Evolutionary conservation across 305 asterid genomes (phyloP).

Genomic region (Stenogyne calaminthoides): DNA sequence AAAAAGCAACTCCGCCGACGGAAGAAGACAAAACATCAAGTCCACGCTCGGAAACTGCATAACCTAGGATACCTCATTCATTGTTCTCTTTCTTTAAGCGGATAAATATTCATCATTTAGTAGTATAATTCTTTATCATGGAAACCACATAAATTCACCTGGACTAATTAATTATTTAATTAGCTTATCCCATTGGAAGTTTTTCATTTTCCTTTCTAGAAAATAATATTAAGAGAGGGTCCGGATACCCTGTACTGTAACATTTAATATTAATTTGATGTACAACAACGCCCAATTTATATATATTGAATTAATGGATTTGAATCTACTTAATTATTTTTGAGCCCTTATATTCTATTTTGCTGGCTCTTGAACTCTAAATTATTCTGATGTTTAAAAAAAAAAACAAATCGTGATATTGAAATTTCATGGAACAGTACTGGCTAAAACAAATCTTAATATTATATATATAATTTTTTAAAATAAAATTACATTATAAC

Average conservation of each 20-base stretch:
- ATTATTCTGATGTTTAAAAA: no score
- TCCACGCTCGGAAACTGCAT: neutral
- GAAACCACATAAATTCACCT: constrained; percentile 7
- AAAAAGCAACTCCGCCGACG: constrained; percentile 17
- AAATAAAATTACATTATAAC: no score
- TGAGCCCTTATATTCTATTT: no score
- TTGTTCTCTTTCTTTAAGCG: neutral
- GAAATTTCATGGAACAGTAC: no score
- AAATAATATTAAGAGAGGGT: neutral
- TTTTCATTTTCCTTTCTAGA: neutral
- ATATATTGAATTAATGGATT: neutral
- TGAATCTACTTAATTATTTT: no score
- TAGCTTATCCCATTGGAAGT: neutral
- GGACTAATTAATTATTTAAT: neutral
- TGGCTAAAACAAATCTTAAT: no score
- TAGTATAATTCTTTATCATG: neutral
- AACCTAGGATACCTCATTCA: neutral
- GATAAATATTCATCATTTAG: neutral
- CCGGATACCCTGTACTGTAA: no score
- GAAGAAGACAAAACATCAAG: neutral
- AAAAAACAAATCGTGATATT: no score
- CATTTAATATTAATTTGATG: no score
- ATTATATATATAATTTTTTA: no score
- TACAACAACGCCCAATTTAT: neutral
- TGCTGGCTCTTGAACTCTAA: no score